phyloP scores from a whole-genome alignment of 768 basidiomycete species.

The Rhizopogon sp. region DNA sequence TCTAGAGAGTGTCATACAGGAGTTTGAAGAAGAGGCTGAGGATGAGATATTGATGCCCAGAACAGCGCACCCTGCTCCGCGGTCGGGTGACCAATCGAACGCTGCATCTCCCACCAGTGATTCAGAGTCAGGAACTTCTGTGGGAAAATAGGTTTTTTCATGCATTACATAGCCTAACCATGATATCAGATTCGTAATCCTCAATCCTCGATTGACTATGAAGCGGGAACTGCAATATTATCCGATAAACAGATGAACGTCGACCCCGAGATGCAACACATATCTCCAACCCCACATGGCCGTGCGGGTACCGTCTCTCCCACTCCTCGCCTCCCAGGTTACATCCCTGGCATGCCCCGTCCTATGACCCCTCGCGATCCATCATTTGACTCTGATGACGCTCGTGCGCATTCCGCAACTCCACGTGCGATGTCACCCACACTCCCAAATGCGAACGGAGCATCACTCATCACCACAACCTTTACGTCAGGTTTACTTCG shows the following conservation, averaged over 20 bases:
- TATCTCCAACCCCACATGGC: conserved; percentile 54
- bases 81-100: conserved; percentile 25
- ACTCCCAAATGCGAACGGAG: conserved; percentile 30
- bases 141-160: conserved; percentile 12
- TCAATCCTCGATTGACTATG: conserved; percentile 38
- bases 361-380: conserved; percentile 85
- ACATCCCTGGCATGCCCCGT: conserved; percentile 86
- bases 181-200: conserved; percentile 21
- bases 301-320: conserved; percentile 49
- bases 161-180: conserved; percentile 14
- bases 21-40: conserved; percentile 69
- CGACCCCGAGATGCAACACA: conserved; percentile 46
- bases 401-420: conserved; percentile 64
- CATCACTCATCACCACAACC: conserved; percentile 31
- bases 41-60: conserved; percentile 77
- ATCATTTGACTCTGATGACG: conserved; percentile 63
- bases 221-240: conserved; percentile 68
- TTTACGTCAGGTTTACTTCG: conserved; percentile 35
- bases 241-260: conserved; percentile 49
- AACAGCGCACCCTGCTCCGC: conserved; percentile 43
- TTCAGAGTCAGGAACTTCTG: conserved; percentile 13
- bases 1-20: conserved; percentile 69
- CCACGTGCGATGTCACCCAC: conserved; percentile 74
- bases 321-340: conserved; percentile 63
- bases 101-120: conserved; percentile 14